These are phyloP conservation scores for Dovyalis caffra DNA, from an alignment of 345 rosid species.

Conservation along the genomic window DNA sequence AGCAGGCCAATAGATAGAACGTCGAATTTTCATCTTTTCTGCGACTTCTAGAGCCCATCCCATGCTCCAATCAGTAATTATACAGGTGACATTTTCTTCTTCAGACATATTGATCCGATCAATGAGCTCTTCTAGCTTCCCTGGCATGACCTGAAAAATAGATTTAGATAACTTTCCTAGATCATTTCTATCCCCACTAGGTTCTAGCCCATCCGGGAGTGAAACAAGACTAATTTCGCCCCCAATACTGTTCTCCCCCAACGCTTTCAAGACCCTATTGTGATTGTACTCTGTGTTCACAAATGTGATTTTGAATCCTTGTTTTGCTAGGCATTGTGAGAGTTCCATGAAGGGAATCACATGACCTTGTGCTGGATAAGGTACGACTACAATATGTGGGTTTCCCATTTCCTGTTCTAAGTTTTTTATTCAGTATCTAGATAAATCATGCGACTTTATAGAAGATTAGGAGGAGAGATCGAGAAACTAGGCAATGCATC, in stretches of 20 bases:
- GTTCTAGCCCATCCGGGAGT: background rate
- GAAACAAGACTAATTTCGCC: background rate
- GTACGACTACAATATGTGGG: slow-evolving; percentile 16
- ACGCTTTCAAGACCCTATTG: slow-evolving; percentile 6
- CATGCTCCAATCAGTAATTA: background rate
- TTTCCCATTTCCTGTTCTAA: background rate
- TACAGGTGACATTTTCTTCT: background rate
- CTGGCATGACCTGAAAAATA: slow-evolving; percentile 7
- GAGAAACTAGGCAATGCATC: background rate
- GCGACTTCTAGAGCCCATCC: background rate
- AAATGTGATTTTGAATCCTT: slow-evolving; percentile 23
- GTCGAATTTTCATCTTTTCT: background rate
- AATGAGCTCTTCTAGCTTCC: slow-evolving; percentile 7
- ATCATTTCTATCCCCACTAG: background rate
- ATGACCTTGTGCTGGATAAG: slow-evolving; percentile 26
- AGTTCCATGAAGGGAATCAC: slow-evolving; percentile 19
- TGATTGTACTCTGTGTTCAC: slow-evolving; percentile 7
- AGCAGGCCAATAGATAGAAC: slow-evolving; percentile 4
- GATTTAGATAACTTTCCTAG: background rate
- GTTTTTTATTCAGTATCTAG: background rate
- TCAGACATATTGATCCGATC: background rate
- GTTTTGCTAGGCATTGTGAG: slow-evolving; percentile 1
- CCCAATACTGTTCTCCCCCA: background rate
- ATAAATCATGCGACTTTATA: background rate
- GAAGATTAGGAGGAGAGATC: background rate